phyloP scores from a whole-genome alignment of 202 grass and related monocot species.

The Carex arenaria region DNA sequence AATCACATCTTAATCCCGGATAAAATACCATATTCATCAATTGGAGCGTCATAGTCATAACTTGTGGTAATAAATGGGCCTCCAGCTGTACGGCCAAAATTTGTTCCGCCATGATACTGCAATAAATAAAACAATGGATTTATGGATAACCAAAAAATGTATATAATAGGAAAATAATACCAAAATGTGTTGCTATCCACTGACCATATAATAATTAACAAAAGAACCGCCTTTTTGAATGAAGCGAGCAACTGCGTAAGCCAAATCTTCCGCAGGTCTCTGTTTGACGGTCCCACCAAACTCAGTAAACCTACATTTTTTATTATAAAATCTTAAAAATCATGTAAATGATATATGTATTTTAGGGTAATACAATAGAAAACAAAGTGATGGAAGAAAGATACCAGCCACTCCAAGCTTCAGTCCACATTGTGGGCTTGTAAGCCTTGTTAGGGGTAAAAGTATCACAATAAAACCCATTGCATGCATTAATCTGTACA shows the following conservation, averaged over 20 bases:
- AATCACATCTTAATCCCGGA: constrained; percentile 18
- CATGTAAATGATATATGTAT: neutral
- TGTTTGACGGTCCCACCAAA: constrained; percentile 88
- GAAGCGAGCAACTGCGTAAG: constrained; percentile 85
- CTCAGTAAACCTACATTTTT: constrained; percentile 69
- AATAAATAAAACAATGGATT: constrained; percentile 18
- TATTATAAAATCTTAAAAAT: constrained; percentile 12
- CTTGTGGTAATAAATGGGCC: constrained; percentile 95
- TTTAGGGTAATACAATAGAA: constrained; percentile 13
- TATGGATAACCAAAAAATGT: neutral
- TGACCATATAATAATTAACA: constrained; percentile 99
- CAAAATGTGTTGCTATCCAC: neutral
- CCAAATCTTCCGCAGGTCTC: constrained; percentile 80
- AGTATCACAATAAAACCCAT: constrained; percentile 93
- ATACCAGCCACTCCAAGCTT: constrained; percentile 99
- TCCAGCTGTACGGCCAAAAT: constrained; percentile 91
- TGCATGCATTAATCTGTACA: constrained; percentile 91
- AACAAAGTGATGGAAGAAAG: constrained; percentile 16
- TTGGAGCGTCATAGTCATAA: constrained; percentile 98
- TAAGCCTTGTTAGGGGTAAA: constrained; percentile 84
- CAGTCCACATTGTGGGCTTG: constrained; percentile 98
- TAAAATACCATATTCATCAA: constrained; percentile 93
- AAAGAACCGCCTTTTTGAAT: constrained; percentile 98
- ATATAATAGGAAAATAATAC: constrained; percentile 16
- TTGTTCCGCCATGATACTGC: constrained; percentile 98